phyloP scores from a whole-genome alignment of 768 basidiomycete species.

The Sistotremastrum suecicum region DNA sequence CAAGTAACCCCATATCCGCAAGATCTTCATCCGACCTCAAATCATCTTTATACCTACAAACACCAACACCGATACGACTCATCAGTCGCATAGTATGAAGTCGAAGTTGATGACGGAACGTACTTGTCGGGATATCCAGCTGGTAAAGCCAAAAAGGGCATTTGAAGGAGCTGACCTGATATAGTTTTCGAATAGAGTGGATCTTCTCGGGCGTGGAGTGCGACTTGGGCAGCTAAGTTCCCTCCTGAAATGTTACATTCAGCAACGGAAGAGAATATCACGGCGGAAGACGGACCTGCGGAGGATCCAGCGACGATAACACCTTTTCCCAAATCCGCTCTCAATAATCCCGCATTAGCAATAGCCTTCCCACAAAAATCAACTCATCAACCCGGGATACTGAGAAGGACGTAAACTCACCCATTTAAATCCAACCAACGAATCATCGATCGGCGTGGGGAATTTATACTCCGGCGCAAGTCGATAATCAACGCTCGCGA shows the following conservation, averaged over 20 bases:
- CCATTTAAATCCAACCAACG: slow-evolving; percentile 14
- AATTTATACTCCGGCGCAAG: slow-evolving; percentile 15
- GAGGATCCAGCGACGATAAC: slow-evolving; percentile 15
- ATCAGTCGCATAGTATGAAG: no score
- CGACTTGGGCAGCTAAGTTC: slow-evolving; percentile 10
- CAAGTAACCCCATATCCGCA: no score
- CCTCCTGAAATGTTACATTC: slow-evolving; percentile 5
- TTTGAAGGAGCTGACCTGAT: slow-evolving; percentile 13
- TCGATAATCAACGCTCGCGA: slow-evolving; percentile 7
- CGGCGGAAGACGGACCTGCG: not conserved
- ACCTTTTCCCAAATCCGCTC: slow-evolving; percentile 9
- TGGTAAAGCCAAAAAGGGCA: slow-evolving; percentile 11
- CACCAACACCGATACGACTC: no score
- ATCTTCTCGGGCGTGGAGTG: slow-evolving; percentile 12
- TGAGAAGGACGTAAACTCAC: slow-evolving; percentile 3
- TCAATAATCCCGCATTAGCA: slow-evolving; percentile 4
- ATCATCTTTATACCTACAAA: no score
- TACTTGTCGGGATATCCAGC: slow-evolving; percentile 12
- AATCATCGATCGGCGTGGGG: slow-evolving; percentile 11
- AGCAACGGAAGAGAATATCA: no score
- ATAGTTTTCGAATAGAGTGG: slow-evolving; percentile 9
- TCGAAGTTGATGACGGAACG: not conserved
- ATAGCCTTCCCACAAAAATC: slow-evolving; percentile 1
- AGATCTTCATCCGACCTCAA: no score
- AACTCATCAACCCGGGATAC: no score